Evolutionary conservation across 2,329 filamentous ascomycete genomes (phyloP).

Genomic region (Rhynchosporium agropyri): DNA sequence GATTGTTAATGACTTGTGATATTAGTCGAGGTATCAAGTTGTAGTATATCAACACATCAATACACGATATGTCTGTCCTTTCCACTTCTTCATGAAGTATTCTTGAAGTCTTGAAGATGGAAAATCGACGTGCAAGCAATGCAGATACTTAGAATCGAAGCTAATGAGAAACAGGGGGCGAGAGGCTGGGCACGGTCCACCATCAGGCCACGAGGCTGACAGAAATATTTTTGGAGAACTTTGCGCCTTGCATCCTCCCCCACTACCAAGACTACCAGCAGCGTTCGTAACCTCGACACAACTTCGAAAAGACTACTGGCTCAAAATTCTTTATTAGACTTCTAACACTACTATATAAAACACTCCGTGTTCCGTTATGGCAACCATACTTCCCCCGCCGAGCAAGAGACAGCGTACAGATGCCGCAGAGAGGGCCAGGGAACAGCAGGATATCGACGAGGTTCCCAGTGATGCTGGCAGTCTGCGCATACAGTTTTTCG

Average conservation of each 20-base stretch:
- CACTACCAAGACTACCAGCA: not conserved
- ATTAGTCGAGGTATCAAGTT: constrained; percentile 29
- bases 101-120: not conserved
- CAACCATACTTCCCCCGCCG: constrained; percentile 79
- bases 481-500: constrained; percentile 84
- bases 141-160: not conserved
- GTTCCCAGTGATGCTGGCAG: constrained; percentile 72
- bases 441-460: constrained; percentile 74
- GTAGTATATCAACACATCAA: constrained; percentile 1
- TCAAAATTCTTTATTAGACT: not conserved
- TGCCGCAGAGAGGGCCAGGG: constrained; percentile 67
- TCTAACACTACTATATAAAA: not conserved
- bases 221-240: constrained; percentile 29
- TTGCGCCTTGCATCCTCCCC: constrained; percentile 15
- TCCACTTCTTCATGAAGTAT: not conserved
- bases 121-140: not conserved
- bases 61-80: not conserved
- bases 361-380: constrained; percentile 56
- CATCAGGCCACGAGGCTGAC: constrained; percentile 35
- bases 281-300: not conserved
- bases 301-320: not conserved
- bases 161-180: not conserved
- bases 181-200: constrained; percentile 23
- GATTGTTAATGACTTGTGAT: not conserved
- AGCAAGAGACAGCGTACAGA: constrained; percentile 86